Evolutionary conservation across 2,329 filamentous ascomycete species (phyloP), one percentile per base, ranked within the genome.

Genomic region (Monascus ruber): DNA sequence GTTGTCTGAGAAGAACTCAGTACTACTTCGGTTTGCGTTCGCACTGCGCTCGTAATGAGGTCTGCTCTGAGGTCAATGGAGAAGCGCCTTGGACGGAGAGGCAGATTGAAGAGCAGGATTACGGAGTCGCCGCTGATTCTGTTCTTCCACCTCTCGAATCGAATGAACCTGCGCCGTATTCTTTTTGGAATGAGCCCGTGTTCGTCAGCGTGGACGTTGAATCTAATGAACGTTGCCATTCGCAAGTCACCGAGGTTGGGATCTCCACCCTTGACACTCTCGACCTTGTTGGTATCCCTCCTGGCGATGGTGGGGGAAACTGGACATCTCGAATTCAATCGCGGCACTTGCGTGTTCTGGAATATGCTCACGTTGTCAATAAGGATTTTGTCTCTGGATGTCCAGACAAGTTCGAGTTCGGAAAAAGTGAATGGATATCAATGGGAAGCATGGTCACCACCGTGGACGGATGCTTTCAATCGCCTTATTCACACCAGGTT

Each of bases 191-290:
- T 7, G 66, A 71, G n/a, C 71, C 77, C 1, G 70, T 93, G 5
- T 82, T 95, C 49, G 69, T 94, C 42, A 78, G 75, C 45, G 69
- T 96, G 34, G 91, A 98, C 51, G 68, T 91, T 27, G 91, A 98
- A 60, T 79, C 81, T 1, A 85, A 80, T 42, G 91, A 98, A 58
- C 63, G 65, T 24, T 68, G 75, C 34, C 74, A 77, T 8, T 66
- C 71, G 28, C 67, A 75, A 8, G 73, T 96, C 42, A 94, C 88
- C 0, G 91, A 98, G 59, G 71, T 98, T 31, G 91, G 91, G 1
- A 69, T 98, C 32, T 81, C 85, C 1, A 79, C 81, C 2, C 69
- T 96, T 0, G 87, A 96, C 56, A 87, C 83, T 1, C 58, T 64
- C 17, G 70, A 76, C 37, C 59, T 86, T 24, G 50, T 62, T 1